Base-by-base conservation (phyloP, 768 basidiomycete species). In the Mycena alexandri region DNA sequence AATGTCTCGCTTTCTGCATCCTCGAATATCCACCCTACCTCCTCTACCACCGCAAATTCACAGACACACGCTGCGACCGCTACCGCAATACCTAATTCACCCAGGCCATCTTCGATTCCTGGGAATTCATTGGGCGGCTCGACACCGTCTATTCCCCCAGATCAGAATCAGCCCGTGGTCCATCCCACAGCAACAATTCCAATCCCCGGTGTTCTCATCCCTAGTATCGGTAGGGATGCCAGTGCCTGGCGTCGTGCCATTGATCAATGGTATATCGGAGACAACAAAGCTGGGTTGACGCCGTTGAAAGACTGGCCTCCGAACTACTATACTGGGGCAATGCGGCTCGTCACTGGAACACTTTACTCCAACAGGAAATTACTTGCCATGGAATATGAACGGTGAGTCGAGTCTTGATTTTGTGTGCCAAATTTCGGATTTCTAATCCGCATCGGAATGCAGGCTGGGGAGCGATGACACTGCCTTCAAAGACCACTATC, bases 281-380 rank as follows among this genome's bases (percentile, higher is more conserved):
- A 75, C 38, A 69, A 73, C 6, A 25, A 21, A 8, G 61, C 52
- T 4, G 74, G 73, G 12, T 17, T 73, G 6, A 41, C 47, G 3
- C 70, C 76, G 5, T 58, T 79, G 63, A 77, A 75, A 63, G 74
- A 79, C 42, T 80, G 78, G 78, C 78, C 76, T 0, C 1, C 12
- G 0, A 57, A 60, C 11, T 78, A 75, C 72, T 78, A 77, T 51
- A 71, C 68, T 12, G 78, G 75, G 0, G 25, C 36, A 2, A 75
- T 73, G 72, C 52, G 70, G 14, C 54, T 46, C 0, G 54, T 61
- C 33, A 71, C 58, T 8, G 79, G 68, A 1, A 53, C 73, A 36
- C 69, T 73, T 33, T 74, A 72, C 12, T 60, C 54, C 13, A 65
- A 70, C 24, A 34, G 44, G 13, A 68, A 74, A 51, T 55, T 75